A percentile compares a stretch with the other conserved stretches of the same genome.
Evolutionary conservation across 129 eudicot genomes (phyloP).

Genomic region (Solidago caesia): DNA sequence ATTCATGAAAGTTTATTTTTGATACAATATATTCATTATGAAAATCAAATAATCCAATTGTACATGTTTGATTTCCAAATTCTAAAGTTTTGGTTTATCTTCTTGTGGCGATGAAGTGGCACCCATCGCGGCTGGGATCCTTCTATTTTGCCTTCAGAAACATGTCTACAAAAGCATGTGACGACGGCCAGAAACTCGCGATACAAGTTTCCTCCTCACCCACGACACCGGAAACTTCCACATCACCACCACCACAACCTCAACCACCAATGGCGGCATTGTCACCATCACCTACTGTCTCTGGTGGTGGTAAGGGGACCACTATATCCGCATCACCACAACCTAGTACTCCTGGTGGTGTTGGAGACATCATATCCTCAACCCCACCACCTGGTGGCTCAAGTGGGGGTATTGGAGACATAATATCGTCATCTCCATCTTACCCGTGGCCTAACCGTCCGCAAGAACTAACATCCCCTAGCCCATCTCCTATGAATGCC

Average conservation of each 20-base stretch:
- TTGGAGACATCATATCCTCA: slow-evolving; percentile 50
- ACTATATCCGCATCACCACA: slow-evolving; percentile 61
- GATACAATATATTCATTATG: no score
- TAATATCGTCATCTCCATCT: slow-evolving; percentile 70
- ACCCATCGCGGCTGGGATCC: slow-evolving; percentile 72
- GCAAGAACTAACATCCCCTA: slow-evolving; percentile 49
- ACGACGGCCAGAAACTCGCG: slow-evolving; percentile 64
- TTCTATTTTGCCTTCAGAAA: slow-evolving; percentile 91
- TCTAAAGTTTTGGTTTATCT: neutral
- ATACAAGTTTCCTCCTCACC: slow-evolving; percentile 50
- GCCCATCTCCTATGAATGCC: slow-evolving; percentile 43
- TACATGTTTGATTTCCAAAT: neutral
- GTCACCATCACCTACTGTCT: slow-evolving; percentile 35
- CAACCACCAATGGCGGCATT: slow-evolving; percentile 40
- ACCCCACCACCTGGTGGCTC: slow-evolving; percentile 45
- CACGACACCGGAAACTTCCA: slow-evolving; percentile 36
- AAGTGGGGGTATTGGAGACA: slow-evolving; percentile 35
- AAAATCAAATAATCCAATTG: no score
- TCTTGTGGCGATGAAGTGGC: slow-evolving; percentile 56
- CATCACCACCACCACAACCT: slow-evolving; percentile 41
- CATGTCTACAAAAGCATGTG: slow-evolving; percentile 54
- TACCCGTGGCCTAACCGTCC: slow-evolving; percentile 92
- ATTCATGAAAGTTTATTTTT: no score
- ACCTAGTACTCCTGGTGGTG: slow-evolving; percentile 25
- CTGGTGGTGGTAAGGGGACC: slow-evolving; percentile 35